Evolutionary conservation across 164 flowering plant genomes (phyloP).

Genomic region (Aristolochia fimbriata): DNA sequence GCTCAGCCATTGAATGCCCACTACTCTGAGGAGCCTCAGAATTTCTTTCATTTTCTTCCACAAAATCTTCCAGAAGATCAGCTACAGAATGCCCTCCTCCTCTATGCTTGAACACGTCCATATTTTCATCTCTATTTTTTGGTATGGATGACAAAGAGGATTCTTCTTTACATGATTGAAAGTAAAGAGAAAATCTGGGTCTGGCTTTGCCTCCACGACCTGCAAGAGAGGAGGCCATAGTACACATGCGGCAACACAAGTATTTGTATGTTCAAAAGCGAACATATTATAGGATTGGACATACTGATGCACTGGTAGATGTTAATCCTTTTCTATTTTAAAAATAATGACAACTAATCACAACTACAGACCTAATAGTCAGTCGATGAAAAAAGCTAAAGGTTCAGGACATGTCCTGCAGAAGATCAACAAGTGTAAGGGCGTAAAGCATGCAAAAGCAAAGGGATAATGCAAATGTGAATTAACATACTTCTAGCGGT

Average conservation of each 20-base stretch:
- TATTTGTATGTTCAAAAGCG: background rate
- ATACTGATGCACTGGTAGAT: too few relatives aligned
- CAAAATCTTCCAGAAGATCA: constrained; percentile 44
- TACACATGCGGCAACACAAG: background rate
- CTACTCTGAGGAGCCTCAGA: constrained; percentile 6
- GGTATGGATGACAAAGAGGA: constrained; percentile 3
- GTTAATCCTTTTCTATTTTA: too few relatives aligned
- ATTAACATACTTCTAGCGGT: too few relatives aligned
- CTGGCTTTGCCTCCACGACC: constrained; percentile 34
- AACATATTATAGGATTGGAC: background rate
- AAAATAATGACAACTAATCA: too few relatives aligned
- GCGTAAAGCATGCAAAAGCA: too few relatives aligned
- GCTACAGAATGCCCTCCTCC: constrained; percentile 32
- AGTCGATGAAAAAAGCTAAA: too few relatives aligned
- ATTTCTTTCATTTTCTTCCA: constrained; percentile 21
- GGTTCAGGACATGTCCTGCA: too few relatives aligned
- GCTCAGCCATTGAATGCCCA: constrained; percentile 44
- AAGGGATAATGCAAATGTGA: too few relatives aligned
- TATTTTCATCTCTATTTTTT: constrained; percentile 11
- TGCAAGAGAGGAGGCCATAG: constrained; percentile 10
- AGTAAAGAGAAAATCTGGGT: constrained; percentile 39
- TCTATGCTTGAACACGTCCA: constrained; percentile 14
- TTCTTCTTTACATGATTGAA: constrained; percentile 26
- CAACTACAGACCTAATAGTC: too few relatives aligned
- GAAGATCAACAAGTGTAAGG: too few relatives aligned